Base-by-base conservation (phyloP, 139 green algal genomes). In the Volvox africanus region DNA sequence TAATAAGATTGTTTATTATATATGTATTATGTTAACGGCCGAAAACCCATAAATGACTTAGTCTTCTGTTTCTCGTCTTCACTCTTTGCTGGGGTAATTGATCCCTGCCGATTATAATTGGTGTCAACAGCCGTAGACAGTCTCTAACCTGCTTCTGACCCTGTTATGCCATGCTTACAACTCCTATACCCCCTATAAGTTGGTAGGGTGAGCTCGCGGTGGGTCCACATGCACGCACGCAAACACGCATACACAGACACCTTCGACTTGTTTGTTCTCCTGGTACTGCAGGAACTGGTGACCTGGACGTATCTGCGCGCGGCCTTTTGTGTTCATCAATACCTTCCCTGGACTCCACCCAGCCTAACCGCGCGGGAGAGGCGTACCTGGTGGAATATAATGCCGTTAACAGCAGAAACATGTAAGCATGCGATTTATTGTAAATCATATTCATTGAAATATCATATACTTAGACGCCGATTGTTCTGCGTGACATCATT, bases 371-470 rank as follows among this genome's bases (percentile, higher is more conserved):
- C 0, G 11, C 14, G 1, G 65, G 83, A 17, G 65, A 88, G 83
- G 61, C 18, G 2, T 88, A 44, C 20, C 50, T 88, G 33, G 26
- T 80, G 35, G 36, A 37, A 20, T 80, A 80, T 20, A 6, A 26
- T 61, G 83, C 83, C 33, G 24, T 50, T 16, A 88, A 88, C 83
- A 88, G 83, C 83, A 50, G 83, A 21, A 80, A 80, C 33, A 88
- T 88, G 71, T 79, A 32, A 79, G 71, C 67, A 28, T 26, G n/a
- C n/a, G 22, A 75, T 75, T 26, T 28, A 24, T 75, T 75, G n/a
- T n/a, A n/a, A 11, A 75, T 75, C 14, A 75, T 12, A 55, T 55
- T 9, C 5, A 55, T 9, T 55, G 9, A 12, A 16, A 73, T 73
- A 28, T 73, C 11, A 73, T 73, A 30, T 73, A 73, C 44, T 55